Evolutionary conservation across 2,329 filamentous ascomycete genomes (phyloP).

Genomic region (Colletotrichum spinosum): DNA sequence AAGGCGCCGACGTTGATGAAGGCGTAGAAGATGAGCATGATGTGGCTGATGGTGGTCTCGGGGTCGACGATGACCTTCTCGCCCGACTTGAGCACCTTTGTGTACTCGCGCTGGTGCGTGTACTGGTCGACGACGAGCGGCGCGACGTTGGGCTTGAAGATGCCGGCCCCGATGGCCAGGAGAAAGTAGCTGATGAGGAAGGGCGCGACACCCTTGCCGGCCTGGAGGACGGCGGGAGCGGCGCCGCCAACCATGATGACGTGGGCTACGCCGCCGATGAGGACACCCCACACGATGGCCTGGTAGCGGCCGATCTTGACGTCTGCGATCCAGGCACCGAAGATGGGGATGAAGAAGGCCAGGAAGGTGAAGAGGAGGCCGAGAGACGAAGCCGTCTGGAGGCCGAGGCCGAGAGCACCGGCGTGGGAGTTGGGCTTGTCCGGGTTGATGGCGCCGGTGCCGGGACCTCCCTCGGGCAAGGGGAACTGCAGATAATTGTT

Average conservation of each 20-base stretch:
- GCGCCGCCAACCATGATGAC: conserved; percentile 75
- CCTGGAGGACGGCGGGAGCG: conserved; percentile 55
- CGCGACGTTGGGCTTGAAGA: conserved; percentile 80
- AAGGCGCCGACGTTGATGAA: conserved; percentile 67
- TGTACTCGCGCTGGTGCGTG: conserved; percentile 45
- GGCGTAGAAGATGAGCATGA: conserved; percentile 74
- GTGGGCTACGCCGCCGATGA: conserved; percentile 75
- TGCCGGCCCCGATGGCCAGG: conserved; percentile 70
- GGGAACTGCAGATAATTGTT: conserved; percentile 72
- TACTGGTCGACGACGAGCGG: conserved; percentile 77
- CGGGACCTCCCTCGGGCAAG: conserved; percentile 63
- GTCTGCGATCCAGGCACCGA: conserved; percentile 71
- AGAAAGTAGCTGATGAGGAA: conserved; percentile 71
- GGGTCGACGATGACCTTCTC: conserved; percentile 78
- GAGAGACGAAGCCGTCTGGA: conserved; percentile 63
- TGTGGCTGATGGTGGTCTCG: conserved; percentile 71
- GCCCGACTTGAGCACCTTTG: conserved; percentile 65
- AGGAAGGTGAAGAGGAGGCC: conserved; percentile 67
- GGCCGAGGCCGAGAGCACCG: conserved; percentile 70
- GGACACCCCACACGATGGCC: conserved; percentile 78
- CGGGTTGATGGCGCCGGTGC: conserved; percentile 55
- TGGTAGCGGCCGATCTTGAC: conserved; percentile 76
- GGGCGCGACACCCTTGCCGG: conserved; percentile 61
- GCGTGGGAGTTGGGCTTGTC: conserved; percentile 55
- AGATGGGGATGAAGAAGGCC: conserved; percentile 67